Conservation (phyloP, 331 rosid genomes). For the Ulmus americana region DNA sequence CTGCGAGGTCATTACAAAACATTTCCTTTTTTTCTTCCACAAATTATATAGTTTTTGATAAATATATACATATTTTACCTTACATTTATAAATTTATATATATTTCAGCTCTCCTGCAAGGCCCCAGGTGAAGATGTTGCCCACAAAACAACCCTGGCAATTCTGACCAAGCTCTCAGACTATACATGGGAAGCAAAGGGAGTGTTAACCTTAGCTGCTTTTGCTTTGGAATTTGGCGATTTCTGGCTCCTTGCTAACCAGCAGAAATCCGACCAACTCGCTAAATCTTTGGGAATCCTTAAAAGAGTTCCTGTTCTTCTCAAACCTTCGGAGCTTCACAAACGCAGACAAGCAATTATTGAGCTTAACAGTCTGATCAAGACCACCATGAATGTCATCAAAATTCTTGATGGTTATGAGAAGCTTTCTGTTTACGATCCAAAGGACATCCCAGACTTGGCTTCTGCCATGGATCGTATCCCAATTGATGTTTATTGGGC, state of each 20-base stretch:
- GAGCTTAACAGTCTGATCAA: conserved; percentile 24
- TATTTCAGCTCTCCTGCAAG: conserved; percentile 45
- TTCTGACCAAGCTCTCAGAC: conserved; percentile 30
- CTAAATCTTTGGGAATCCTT: conserved; percentile 25
- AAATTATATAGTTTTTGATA: background rate
- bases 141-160: conserved; percentile 31
- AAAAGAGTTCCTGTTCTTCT: conserved; percentile 20
- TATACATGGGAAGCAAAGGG: conserved; percentile 50
- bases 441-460: conserved; percentile 21
- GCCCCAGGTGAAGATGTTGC: conserved; percentile 36
- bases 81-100: too few relatives aligned
- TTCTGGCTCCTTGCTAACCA: conserved; percentile 38
- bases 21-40: too few relatives aligned
- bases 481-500: conserved; percentile 30
- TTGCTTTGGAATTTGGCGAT: conserved; percentile 41
- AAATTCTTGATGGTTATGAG: conserved; percentile 11
- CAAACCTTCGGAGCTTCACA: conserved; percentile 9
- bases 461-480: conserved; percentile 3
- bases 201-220: conserved; percentile 46
- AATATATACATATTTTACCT: background rate
- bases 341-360: conserved; percentile 16
- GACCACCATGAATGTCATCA: conserved; percentile 14
- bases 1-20: conserved; percentile 30
- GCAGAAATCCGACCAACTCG: conserved; percentile 32
- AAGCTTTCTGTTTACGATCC: background rate